These are phyloP conservation scores for Aspergillus neoniger DNA, from an alignment of 2,329 filamentous ascomycete species.

Conservation along the genomic window DNA sequence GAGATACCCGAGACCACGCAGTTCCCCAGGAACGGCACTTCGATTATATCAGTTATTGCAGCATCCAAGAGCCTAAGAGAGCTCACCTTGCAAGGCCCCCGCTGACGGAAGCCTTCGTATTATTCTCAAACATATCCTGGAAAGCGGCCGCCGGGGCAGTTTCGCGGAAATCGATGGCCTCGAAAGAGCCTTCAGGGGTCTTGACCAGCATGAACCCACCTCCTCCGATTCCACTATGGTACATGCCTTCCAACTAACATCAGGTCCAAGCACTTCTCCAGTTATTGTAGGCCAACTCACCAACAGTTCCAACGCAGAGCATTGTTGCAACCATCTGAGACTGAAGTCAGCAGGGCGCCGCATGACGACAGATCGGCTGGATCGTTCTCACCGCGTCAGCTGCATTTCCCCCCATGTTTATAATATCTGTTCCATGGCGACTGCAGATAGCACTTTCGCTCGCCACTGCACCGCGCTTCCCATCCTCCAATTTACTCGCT, in stretches of 20 bases:
- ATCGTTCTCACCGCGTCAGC: constrained; percentile 64
- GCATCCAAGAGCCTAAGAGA: neutral
- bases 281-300: constrained; percentile 31
- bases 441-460: constrained; percentile 71
- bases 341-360: neutral
- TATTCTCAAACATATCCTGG: constrained; percentile 80
- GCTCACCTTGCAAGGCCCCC: constrained; percentile 68
- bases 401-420: constrained; percentile 68
- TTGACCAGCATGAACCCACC: constrained; percentile 88
- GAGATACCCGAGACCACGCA: constrained; percentile 76
- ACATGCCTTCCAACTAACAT: constrained; percentile 56
- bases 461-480: constrained; percentile 64
- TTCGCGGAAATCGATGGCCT: constrained; percentile 88
- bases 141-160: constrained; percentile 78
- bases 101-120: constrained; percentile 65
- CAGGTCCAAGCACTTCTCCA: neutral
- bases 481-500: constrained; percentile 31
- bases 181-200: constrained; percentile 71
- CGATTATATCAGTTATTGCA: constrained; percentile 8
- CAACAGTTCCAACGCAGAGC: constrained; percentile 73
- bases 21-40: constrained; percentile 59
- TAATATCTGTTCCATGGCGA: constrained; percentile 64
- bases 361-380: neutral
- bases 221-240: constrained; percentile 79
- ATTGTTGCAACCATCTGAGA: constrained; percentile 66